These are phyloP conservation scores for Groenewaldozyma salmanticensis DNA, from an alignment of 805 yeast genomes.

Conservation along the genomic window DNA sequence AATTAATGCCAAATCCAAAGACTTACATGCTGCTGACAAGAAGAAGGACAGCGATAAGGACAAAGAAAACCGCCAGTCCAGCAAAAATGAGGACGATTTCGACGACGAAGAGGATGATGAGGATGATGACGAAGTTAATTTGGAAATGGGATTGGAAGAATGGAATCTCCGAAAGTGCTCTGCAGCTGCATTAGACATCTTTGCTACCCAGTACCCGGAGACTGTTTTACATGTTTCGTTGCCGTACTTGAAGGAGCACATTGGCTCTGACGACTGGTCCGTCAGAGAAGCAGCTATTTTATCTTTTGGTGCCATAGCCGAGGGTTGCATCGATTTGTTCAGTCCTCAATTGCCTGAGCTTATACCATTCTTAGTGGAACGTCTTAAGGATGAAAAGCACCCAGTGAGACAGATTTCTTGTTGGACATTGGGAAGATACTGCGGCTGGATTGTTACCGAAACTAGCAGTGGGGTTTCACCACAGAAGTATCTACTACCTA, in stretches of 20 bases:
- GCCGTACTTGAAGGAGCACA: constrained; percentile 65
- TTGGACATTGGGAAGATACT: constrained; percentile 88
- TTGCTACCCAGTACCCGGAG: constrained; percentile 59
- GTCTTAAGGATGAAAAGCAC: constrained; percentile 65
- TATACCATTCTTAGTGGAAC: constrained; percentile 75
- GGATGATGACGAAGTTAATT: constrained; percentile 67
- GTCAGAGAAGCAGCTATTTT: constrained; percentile 86
- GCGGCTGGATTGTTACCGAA: constrained; percentile 62
- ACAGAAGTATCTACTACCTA: constrained; percentile 62
- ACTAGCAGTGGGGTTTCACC: constrained; percentile 28
- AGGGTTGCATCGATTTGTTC: constrained; percentile 70
- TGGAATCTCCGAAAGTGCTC: constrained; percentile 93
- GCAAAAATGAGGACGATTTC: constrained; percentile 23
- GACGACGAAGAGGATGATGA: constrained; percentile 48
- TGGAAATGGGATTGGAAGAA: constrained; percentile 54
- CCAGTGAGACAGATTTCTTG: constrained; percentile 88
- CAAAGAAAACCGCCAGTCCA: constrained; percentile 2
- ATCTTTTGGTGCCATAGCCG: constrained; percentile 92
- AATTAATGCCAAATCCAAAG: constrained; percentile 57
- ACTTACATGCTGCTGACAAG: constrained; percentile 21
- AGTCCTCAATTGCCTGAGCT: constrained; percentile 65
- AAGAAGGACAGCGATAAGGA: constrained; percentile 10
- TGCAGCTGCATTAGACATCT: constrained; percentile 82
- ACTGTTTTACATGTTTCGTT: constrained; percentile 57
- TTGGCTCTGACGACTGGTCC: constrained; percentile 71